These are phyloP conservation scores for Xylariaceae sp. DNA, from an alignment of 2,329 filamentous ascomycete species.

Conservation along the genomic window DNA sequence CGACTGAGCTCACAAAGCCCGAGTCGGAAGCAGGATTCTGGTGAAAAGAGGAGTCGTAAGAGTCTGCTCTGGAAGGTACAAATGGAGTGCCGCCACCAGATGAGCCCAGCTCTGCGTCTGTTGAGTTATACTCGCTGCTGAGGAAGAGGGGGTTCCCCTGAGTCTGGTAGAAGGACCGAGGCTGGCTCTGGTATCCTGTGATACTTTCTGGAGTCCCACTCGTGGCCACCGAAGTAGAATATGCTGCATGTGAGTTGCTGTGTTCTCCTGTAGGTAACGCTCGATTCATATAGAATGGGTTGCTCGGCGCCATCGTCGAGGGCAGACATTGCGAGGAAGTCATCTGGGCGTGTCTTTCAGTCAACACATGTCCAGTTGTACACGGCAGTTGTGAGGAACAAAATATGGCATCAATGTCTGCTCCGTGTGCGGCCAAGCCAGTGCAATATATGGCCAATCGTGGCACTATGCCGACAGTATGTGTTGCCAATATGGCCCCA, in stretches of 20 bases:
- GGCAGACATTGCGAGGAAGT: conserved; percentile 18
- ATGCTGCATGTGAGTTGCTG: conserved; percentile 17
- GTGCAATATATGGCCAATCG: too few relatives aligned
- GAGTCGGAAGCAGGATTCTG: conserved; percentile 17
- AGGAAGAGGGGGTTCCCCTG: conserved; percentile 15
- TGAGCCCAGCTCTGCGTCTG: conserved; percentile 19
- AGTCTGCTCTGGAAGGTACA: conserved; percentile 15
- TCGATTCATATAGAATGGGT: conserved; percentile 18
- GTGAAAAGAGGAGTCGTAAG: conserved; percentile 20
- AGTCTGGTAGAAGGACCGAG: conserved; percentile 16
- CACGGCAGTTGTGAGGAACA: too few relatives aligned
- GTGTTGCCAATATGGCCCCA: too few relatives aligned
- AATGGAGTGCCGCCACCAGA: conserved; percentile 18
- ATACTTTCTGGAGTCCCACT: conserved; percentile 14
- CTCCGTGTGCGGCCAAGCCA: too few relatives aligned
- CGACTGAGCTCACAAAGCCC: conserved; percentile 13
- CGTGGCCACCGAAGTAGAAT: conserved; percentile 10
- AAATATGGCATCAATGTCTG: too few relatives aligned
- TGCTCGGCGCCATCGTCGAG: conserved; percentile 19
- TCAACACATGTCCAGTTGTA: not conserved
- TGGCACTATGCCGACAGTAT: too few relatives aligned
- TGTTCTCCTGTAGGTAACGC: conserved; percentile 14
- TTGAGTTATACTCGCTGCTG: conserved; percentile 16
- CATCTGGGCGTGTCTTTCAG: conserved; percentile 18
- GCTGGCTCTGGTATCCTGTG: conserved; percentile 18